Percentiles rank a stretch among this genome's conserved stretches.
These are phyloP conservation scores for Alternaria hordeiaustralica DNA, from an alignment of 2,329 filamentous ascomycete genomes.

Conservation along the genomic window DNA sequence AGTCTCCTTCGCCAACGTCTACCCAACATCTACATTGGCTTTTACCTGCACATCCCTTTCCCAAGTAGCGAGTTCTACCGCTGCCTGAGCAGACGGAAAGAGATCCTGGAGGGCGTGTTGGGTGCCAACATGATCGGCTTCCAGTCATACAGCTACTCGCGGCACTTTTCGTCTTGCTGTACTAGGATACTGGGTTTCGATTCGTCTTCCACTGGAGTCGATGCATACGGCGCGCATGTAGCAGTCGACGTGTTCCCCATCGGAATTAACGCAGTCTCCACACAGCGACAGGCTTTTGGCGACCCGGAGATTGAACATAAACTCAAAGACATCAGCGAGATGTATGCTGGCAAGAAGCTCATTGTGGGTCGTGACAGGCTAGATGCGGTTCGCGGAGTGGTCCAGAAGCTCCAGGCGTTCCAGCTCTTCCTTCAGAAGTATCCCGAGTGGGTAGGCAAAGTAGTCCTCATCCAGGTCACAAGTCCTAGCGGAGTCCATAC, in stretches of 20 bases:
- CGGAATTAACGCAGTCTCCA: slow-evolving; percentile 85
- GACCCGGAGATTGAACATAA: slow-evolving; percentile 74
- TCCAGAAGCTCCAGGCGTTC: slow-evolving; percentile 95
- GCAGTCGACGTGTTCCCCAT: slow-evolving; percentile 94
- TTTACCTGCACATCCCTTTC: slow-evolving; percentile 93
- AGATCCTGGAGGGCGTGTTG: slow-evolving; percentile 86
- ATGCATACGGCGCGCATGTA: slow-evolving; percentile 86
- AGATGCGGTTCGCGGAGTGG: slow-evolving; percentile 88
- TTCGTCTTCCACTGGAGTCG: slow-evolving; percentile 82
- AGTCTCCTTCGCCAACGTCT: slow-evolving; percentile 85
- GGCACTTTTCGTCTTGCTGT: slow-evolving; percentile 94
- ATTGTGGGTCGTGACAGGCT: slow-evolving; percentile 95
- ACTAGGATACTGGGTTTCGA: slow-evolving; percentile 90
- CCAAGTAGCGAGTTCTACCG: slow-evolving; percentile 95
- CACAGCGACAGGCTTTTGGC: slow-evolving; percentile 76
- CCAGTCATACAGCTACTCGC: slow-evolving; percentile 93
- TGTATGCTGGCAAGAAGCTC: slow-evolving; percentile 90
- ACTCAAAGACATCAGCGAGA: slow-evolving; percentile 71
- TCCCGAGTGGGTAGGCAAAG: slow-evolving; percentile 89
- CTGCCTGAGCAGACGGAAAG: slow-evolving; percentile 85
- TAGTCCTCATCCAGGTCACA: slow-evolving; percentile 93
- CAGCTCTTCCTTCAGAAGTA: slow-evolving; percentile 89
- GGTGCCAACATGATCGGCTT: slow-evolving; percentile 94
- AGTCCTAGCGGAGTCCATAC: slow-evolving; percentile 83
- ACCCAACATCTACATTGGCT: slow-evolving; percentile 90